These are phyloP conservation scores for Suillus decipiens DNA, from an alignment of 768 basidiomycete genomes.

Conservation along the genomic window DNA sequence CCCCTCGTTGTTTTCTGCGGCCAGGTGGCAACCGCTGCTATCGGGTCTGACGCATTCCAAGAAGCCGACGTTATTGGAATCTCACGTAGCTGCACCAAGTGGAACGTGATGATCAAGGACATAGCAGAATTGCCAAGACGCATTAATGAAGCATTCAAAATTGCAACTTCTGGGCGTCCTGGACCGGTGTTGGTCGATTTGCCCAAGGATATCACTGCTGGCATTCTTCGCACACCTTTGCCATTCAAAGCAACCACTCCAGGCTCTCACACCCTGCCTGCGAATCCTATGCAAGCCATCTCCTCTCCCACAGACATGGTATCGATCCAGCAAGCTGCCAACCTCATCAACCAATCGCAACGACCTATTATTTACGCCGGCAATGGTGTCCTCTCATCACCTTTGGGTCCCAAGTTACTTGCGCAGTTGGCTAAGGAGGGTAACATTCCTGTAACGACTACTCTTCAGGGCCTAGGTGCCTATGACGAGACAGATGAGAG, in stretches of 20 bases:
- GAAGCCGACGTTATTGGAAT: slow-evolving; percentile 98
- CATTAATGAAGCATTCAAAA: slow-evolving; percentile 99
- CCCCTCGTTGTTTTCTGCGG: slow-evolving; percentile 95
- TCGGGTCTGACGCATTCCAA: slow-evolving; percentile 99
- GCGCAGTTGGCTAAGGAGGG: slow-evolving; percentile 76
- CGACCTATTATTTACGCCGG: slow-evolving; percentile 93
- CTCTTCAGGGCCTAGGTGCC: slow-evolving; percentile 92
- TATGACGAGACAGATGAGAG: slow-evolving; percentile 89
- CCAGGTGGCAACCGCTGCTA: slow-evolving; percentile 98
- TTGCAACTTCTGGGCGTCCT: slow-evolving; percentile 94
- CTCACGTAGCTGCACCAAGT: slow-evolving; percentile 96
- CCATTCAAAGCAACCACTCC: slow-evolving; percentile 87
- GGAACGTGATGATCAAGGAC: slow-evolving; percentile 99
- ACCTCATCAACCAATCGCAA: slow-evolving; percentile 89
- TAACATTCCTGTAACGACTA: slow-evolving; percentile 97
- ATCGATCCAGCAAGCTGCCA: slow-evolving; percentile 81
- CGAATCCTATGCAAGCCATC: slow-evolving; percentile 64
- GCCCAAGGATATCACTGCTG: slow-evolving; percentile 98
- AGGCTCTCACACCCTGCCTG: slow-evolving; percentile 73
- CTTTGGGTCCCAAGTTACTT: slow-evolving; percentile 81
- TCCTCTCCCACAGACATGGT: slow-evolving; percentile 61
- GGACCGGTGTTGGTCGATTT: slow-evolving; percentile 98
- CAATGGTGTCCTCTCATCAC: slow-evolving; percentile 82
- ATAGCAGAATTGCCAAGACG: slow-evolving; percentile 91
- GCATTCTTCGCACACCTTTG: slow-evolving; percentile 81